Percentiles rank a stretch among this genome's conserved stretches.
Conservation (phyloP, 257 asterid species). For the Lantana camara region DNA sequence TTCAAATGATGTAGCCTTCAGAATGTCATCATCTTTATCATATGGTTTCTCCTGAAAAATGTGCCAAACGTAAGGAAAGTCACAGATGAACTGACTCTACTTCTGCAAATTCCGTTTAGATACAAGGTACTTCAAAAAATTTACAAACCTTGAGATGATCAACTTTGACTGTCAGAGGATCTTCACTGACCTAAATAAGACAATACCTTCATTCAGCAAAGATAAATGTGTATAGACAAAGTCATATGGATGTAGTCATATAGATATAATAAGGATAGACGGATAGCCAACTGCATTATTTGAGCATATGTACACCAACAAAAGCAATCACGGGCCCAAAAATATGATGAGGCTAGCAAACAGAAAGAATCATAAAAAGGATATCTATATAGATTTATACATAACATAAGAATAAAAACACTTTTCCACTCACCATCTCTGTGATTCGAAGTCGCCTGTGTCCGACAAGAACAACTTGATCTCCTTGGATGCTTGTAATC, state of each 20-base stretch:
- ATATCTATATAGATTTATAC: background rate
- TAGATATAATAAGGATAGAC: background rate
- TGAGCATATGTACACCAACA: slow-evolving; percentile 6
- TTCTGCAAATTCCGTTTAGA: slow-evolving; percentile 11
- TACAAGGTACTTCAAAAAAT: slow-evolving; percentile 13
- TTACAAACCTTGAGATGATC: slow-evolving; percentile 90
- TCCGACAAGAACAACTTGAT: slow-evolving; percentile 92
- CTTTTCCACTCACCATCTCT: slow-evolving; percentile 72
- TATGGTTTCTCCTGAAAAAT: slow-evolving; percentile 74
- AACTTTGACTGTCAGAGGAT: slow-evolving; percentile 91
- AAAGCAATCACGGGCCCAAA: too few relatives aligned
- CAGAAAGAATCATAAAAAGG: slow-evolving; percentile 4
- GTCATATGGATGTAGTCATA: background rate
- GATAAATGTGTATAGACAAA: slow-evolving; percentile 24
- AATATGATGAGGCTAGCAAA: too few relatives aligned
- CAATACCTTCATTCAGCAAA: slow-evolving; percentile 31
- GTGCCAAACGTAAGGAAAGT: slow-evolving; percentile 25
- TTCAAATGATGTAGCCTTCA: slow-evolving; percentile 94
- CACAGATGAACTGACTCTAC: slow-evolving; percentile 10
- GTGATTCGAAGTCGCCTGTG: slow-evolving; percentile 90
- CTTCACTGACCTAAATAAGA: slow-evolving; percentile 85
- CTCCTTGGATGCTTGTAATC: slow-evolving; percentile 95
- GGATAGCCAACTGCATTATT: slow-evolving; percentile 7
- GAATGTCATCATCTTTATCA: slow-evolving; percentile 86
- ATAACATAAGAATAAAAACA: background rate